A percentile compares a stretch with the other conserved stretches of the same genome.
These are phyloP conservation scores for Phytophthora rubi DNA, from an alignment of 352 stramenopile species.

Conservation along the genomic window DNA sequence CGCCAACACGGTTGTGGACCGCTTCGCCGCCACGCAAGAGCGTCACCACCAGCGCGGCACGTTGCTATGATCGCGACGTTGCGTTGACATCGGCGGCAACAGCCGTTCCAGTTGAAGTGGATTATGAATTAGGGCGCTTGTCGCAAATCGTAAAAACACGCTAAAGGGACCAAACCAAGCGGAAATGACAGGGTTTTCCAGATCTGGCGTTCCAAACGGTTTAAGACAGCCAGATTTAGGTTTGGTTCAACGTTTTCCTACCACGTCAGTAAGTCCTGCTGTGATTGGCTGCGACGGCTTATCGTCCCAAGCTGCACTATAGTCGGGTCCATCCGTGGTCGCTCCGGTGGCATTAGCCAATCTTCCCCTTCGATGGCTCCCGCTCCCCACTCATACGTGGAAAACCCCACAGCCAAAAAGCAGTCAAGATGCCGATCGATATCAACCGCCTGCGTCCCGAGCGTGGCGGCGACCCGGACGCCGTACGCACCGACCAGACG, in stretches of 20 bases:
- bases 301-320: not conserved
- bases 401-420: conserved; percentile 43
- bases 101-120: conserved; percentile 17
- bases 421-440: conserved; percentile 95
- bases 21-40: conserved; percentile 79
- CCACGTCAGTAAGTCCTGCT: conserved; percentile 2
- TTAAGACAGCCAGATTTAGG: not conserved
- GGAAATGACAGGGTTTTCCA: not conserved
- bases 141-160: conserved; percentile 5
- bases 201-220: not conserved
- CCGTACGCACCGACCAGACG: conserved; percentile 93
- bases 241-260: conserved; percentile 1
- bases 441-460: conserved; percentile 97
- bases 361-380: conserved; percentile 33
- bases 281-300: conserved; percentile 15
- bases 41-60: conserved; percentile 69
- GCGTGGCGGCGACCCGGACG: conserved; percentile 95
- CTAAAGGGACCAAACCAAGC: conserved; percentile 1
- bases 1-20: conserved; percentile 81
- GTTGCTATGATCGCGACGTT: conserved; percentile 40
- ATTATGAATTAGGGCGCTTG: conserved; percentile 20
- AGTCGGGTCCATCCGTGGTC: not conserved
- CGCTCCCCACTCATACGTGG: conserved; percentile 26
- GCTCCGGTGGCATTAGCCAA: conserved; percentile 20
- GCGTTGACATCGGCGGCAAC: conserved; percentile 3